Evolutionary conservation across 345 rosid genomes (phyloP).

Genomic region (Pistacia atlantica): DNA sequence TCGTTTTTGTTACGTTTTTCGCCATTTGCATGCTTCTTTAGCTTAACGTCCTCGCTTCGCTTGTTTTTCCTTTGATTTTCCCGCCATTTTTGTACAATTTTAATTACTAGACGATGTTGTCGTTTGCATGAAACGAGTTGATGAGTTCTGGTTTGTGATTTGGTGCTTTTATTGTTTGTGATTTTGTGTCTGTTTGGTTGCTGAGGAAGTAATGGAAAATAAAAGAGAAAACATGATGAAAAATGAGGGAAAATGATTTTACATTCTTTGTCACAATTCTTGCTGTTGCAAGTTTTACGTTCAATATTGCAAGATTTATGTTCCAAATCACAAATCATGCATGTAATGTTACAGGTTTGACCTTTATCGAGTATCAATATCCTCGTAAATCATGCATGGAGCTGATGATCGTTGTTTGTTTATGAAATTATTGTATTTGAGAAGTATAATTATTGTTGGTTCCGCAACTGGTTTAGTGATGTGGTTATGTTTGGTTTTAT

Average conservation of each 20-base stretch:
- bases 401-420: not conserved
- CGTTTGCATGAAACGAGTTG: not conserved
- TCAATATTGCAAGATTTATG: not conserved
- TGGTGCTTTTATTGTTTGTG: not conserved
- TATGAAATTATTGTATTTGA: not conserved
- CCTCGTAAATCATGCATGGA: not conserved
- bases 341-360: not conserved
- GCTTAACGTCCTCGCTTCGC: not conserved
- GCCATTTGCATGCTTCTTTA: not conserved
- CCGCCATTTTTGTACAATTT: not conserved
- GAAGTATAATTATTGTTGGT: not conserved
- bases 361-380: not conserved
- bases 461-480: not conserved
- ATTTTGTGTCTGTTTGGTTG: conserved; percentile 16
- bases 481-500: not conserved
- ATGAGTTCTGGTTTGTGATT: not conserved
- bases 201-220: not conserved
- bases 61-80: not conserved
- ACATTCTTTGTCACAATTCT: not conserved
- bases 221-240: conserved; percentile 6
- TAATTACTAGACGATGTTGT: too few relatives aligned
- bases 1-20: not conserved
- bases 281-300: not conserved
- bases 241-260: not conserved
- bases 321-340: not conserved